phyloP scores from a whole-genome alignment of 1,284 basidiomycete genomes.

The Ceratobasidium theobromae region DNA sequence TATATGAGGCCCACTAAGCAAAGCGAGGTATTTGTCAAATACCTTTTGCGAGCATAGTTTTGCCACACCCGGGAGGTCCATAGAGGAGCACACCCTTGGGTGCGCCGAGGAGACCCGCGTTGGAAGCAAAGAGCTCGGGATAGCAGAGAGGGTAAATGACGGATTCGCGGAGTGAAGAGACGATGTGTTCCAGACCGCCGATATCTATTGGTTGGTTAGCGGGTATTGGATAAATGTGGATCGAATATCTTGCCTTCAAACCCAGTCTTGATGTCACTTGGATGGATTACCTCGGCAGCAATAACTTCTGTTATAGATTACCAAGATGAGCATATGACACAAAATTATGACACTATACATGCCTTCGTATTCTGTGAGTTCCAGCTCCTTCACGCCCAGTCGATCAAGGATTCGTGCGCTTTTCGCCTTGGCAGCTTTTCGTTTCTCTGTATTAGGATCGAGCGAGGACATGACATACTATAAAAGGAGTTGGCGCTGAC shows the following conservation, averaged over 20 bases:
- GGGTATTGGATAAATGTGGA: not conserved
- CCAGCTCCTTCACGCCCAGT: slow-evolving; percentile 68
- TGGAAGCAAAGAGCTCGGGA: slow-evolving; percentile 80
- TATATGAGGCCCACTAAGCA: not conserved
- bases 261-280: slow-evolving; percentile 74
- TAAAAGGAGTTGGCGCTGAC: slow-evolving; percentile 36
- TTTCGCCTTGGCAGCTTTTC: slow-evolving; percentile 54
- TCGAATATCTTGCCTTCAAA: slow-evolving; percentile 62
- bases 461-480: slow-evolving; percentile 45
- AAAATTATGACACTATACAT: slow-evolving; percentile 40
- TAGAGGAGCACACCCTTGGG: slow-evolving; percentile 84
- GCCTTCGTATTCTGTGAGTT: slow-evolving; percentile 82
- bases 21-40: not conserved
- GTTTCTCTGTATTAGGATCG: slow-evolving; percentile 39
- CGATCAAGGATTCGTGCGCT: slow-evolving; percentile 70
- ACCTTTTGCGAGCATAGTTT: slow-evolving; percentile 88
- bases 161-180: slow-evolving; percentile 88
- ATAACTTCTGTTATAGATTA: slow-evolving; percentile 64
- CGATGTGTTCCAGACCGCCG: slow-evolving; percentile 94
- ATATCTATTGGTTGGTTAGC: slow-evolving; percentile 58
- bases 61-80: slow-evolving; percentile 91
- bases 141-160: slow-evolving; percentile 96
- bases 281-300: slow-evolving; percentile 81
- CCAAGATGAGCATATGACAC: slow-evolving; percentile 8
- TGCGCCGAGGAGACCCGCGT: slow-evolving; percentile 55